Percentiles rank a stretch among this genome's conserved stretches.
phyloP scores from a whole-genome alignment of 192 early-diverging fungal genomes.

The Backusella psychrophila region DNA sequence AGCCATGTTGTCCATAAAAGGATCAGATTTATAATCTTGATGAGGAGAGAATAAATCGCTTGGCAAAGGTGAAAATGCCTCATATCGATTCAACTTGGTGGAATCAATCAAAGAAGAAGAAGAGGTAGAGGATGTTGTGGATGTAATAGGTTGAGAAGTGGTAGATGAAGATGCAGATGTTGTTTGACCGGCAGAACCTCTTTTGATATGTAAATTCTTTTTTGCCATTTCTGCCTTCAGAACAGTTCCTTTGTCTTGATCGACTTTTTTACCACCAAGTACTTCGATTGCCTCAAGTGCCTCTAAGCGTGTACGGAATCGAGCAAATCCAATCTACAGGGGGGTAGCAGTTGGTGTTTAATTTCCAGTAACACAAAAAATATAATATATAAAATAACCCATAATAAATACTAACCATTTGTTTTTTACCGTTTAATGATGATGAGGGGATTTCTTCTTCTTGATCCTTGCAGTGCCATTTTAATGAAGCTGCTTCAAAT shows the following conservation, averaged over 20 bases:
- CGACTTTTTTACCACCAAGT: slow-evolving; percentile 86
- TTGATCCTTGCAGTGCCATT: slow-evolving; percentile 76
- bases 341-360: neutral
- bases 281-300: slow-evolving; percentile 90
- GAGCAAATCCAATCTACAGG: slow-evolving; percentile 94
- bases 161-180: slow-evolving; percentile 15
- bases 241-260: slow-evolving; percentile 73
- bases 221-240: slow-evolving; percentile 99
- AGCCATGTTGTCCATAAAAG: slow-evolving; percentile 27
- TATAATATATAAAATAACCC: neutral
- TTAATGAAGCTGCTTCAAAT: slow-evolving; percentile 96
- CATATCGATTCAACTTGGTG: neutral
- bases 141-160: neutral
- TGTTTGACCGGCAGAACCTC: slow-evolving; percentile 47
- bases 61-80: slow-evolving; percentile 44
- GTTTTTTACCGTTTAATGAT: slow-evolving; percentile 18
- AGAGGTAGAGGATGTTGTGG: neutral
- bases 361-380: slow-evolving; percentile 2
- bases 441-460: slow-evolving; percentile 52
- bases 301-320: slow-evolving; percentile 88
- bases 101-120: neutral
- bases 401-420: slow-evolving; percentile 17
- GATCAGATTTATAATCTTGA: slow-evolving; percentile 24
- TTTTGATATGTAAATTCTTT: slow-evolving; percentile 94
- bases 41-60: slow-evolving; percentile 54